phyloP scores from a whole-genome alignment of 2,329 filamentous ascomycete genomes.

The Claviceps humidiphila region DNA sequence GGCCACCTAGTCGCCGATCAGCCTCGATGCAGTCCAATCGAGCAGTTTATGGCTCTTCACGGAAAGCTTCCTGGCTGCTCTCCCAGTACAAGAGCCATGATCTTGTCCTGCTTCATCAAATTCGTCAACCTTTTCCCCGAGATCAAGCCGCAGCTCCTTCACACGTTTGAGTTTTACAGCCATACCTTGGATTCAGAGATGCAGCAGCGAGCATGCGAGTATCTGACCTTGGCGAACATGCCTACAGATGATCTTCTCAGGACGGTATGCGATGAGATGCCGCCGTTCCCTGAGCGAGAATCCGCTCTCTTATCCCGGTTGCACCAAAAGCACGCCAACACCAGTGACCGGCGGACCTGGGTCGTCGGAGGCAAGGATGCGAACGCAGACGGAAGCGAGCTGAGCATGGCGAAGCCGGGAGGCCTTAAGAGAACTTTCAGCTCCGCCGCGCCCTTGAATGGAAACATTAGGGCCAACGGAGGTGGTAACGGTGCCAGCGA shows the following conservation, averaged over 20 bases:
- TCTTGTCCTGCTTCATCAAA: conserved; percentile 91
- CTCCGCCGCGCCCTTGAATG: conserved; percentile 35
- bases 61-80: conserved; percentile 82
- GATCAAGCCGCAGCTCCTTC: conserved; percentile 87
- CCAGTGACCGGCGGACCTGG: conserved; percentile 93
- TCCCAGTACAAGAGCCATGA: conserved; percentile 80
- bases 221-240: conserved; percentile 71
- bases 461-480: conserved; percentile 27
- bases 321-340: conserved; percentile 86
- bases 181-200: conserved; percentile 91
- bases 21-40: conserved; percentile 84
- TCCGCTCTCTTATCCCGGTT: conserved; percentile 84
- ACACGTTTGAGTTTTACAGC: conserved; percentile 83
- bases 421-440: conserved; percentile 82
- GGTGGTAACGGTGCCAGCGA: conserved; percentile 43
- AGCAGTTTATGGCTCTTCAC: conserved; percentile 89
- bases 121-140: conserved; percentile 97
- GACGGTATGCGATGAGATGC: conserved; percentile 97
- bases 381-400: conserved; percentile 67
- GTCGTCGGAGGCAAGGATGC: conserved; percentile 94
- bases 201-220: conserved; percentile 93
- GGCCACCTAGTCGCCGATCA: conserved; percentile 92
- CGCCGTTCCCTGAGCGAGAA: conserved; percentile 87
- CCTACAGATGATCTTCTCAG: conserved; percentile 83
- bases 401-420: conserved; percentile 66